Evolutionary conservation across 345 rosid genomes (phyloP).

Genomic region (Lepidium didymum): DNA sequence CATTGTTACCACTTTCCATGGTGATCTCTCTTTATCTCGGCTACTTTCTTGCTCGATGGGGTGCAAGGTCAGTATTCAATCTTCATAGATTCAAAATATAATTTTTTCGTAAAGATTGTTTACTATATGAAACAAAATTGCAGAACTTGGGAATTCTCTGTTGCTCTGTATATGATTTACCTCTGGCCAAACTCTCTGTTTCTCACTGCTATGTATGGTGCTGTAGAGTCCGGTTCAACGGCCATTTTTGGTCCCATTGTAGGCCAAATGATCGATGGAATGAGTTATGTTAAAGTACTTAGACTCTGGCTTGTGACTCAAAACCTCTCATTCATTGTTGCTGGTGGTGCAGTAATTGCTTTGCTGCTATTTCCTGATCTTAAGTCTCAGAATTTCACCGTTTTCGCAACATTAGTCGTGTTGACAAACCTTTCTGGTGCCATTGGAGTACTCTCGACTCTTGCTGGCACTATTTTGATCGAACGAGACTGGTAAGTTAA

Average conservation of each 20-base stretch:
- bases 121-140: not conserved
- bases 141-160: conserved; percentile 98
- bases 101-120: not conserved
- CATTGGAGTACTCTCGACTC: conserved; percentile 69
- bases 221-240: conserved; percentile 60
- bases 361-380: conserved; percentile 41
- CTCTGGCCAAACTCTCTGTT: conserved; percentile 86
- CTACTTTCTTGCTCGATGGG: conserved; percentile 86
- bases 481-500: conserved; percentile 80
- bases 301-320: conserved; percentile 67
- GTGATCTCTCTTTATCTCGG: conserved; percentile 45
- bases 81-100: not conserved
- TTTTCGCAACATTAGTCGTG: conserved; percentile 38
- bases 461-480: conserved; percentile 75
- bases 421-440: conserved; percentile 71
- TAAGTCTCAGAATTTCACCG: conserved; percentile 35
- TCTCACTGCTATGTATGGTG: conserved; percentile 75
- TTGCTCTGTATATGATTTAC: conserved; percentile 78
- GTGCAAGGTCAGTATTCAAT: conserved; percentile 51
- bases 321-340: conserved; percentile 64
- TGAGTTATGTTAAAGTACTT: conserved; percentile 60
- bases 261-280: conserved; percentile 58
- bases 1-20: conserved; percentile 23
- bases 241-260: conserved; percentile 61
- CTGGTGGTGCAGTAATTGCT: conserved; percentile 59